A percentile compares a stretch with the other conserved stretches of the same genome.
Evolutionary conservation across 768 basidiomycete species (phyloP).

Genomic region (Boletus edulis): DNA sequence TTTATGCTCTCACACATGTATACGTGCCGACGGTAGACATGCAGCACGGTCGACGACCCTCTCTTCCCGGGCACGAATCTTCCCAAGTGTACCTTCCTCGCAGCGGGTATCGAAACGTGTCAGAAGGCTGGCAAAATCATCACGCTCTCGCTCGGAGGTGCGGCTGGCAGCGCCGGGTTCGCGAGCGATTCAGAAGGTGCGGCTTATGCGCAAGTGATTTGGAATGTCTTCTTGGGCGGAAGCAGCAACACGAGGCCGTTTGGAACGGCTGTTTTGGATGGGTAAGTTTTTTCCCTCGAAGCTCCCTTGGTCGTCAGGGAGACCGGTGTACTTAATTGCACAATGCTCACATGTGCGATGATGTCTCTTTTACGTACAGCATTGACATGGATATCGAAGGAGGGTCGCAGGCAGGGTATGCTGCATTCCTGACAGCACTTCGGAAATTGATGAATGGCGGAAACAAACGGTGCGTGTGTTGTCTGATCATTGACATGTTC

Average conservation of each 20-base stretch:
- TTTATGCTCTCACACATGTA: not conserved
- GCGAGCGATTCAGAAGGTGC: constrained; percentile 53
- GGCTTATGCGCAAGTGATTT: constrained; percentile 63
- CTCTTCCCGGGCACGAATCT: constrained; percentile 63
- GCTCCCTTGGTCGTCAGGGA: constrained; percentile 1
- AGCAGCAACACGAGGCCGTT: constrained; percentile 63
- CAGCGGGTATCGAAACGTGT: constrained; percentile 60
- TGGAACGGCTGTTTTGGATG: constrained; percentile 68
- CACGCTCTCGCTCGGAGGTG: constrained; percentile 59
- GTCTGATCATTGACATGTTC: not conserved
- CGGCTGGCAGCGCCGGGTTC: constrained; percentile 61
- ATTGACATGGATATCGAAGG: constrained; percentile 52
- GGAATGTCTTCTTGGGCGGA: constrained; percentile 68
- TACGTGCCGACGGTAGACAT: constrained; percentile 42
- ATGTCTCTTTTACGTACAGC: constrained; percentile 6
- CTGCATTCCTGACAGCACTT: constrained; percentile 29
- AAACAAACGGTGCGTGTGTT: constrained; percentile 22
- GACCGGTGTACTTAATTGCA: not conserved
- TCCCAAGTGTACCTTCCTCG: constrained; percentile 59
- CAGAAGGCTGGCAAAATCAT: constrained; percentile 64
- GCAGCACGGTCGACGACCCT: constrained; percentile 53
- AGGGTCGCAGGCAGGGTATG: constrained; percentile 31
- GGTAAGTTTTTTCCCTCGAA: constrained; percentile 36
- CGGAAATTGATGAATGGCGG: constrained; percentile 28
- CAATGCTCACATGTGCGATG: not conserved